Percentiles rank a stretch among this genome's conserved stretches.
Evolutionary conservation across 2,329 filamentous ascomycete genomes (phyloP).

Genomic region (Paecilomyces formosus): DNA sequence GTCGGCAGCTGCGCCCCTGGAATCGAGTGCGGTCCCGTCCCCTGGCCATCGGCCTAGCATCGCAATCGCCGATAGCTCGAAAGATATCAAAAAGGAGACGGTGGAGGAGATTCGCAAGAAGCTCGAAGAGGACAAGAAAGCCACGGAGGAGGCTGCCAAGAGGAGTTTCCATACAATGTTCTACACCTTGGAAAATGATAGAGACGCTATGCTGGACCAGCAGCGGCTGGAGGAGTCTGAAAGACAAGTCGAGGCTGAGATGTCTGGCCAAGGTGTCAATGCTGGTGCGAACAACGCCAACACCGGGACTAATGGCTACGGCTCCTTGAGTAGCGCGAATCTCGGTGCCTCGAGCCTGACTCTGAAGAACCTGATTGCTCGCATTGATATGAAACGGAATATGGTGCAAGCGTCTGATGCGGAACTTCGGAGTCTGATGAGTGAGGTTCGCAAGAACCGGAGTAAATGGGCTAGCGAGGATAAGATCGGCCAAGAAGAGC

Average conservation of each 20-base stretch:
- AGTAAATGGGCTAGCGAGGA: conserved; percentile 99
- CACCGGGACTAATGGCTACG: conserved; percentile 60
- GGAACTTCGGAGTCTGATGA: conserved; percentile 86
- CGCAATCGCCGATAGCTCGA: conserved; percentile 55
- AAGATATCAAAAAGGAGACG: conserved; percentile 52
- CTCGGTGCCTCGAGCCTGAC: conserved; percentile 92
- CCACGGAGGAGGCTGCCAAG: conserved; percentile 82
- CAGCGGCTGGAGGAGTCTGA: conserved; percentile 95
- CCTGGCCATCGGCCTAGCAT: conserved; percentile 62
- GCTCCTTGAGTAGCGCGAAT: conserved; percentile 86
- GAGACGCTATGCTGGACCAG: conserved; percentile 94
- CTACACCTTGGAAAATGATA: conserved; percentile 90
- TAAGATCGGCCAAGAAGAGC: conserved; percentile 91
- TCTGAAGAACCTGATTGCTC: conserved; percentile 90
- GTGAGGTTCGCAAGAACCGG: conserved; percentile 92
- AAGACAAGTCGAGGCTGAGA: conserved; percentile 90
- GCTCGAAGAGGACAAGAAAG: conserved; percentile 83
- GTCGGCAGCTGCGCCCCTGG: conserved; percentile 44
- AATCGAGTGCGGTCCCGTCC: conserved; percentile 55
- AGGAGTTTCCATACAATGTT: conserved; percentile 89
- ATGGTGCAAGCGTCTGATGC: conserved; percentile 88
- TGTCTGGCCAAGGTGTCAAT: conserved; percentile 55
- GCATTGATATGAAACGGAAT: conserved; percentile 87
- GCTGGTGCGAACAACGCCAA: conserved; percentile 50
- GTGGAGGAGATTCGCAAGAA: conserved; percentile 88